Conservation (phyloP, 108 stramenopile species). For the Nitzschia palea region DNA sequence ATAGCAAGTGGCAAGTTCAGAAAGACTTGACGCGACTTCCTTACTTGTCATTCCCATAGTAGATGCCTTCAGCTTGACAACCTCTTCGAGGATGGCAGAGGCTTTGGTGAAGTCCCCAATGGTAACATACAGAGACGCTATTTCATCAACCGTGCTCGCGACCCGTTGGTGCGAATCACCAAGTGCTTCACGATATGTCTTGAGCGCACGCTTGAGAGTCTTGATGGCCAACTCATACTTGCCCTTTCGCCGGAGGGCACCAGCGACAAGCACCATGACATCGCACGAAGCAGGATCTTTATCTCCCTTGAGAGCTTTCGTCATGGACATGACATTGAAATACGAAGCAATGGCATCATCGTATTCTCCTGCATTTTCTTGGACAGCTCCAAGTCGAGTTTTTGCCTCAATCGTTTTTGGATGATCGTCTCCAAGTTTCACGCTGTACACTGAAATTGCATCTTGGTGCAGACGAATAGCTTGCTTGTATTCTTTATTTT, state of each 20-base stretch:
- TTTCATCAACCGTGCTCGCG: constrained; percentile 54
- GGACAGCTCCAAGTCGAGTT: constrained; percentile 40
- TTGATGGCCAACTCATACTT: constrained; percentile 52
- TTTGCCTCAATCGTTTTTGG: constrained; percentile 37
- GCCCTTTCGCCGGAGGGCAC: constrained; percentile 43
- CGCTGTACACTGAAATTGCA: constrained; percentile 53
- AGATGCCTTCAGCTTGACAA: constrained; percentile 63
- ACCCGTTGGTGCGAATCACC: constrained; percentile 51
- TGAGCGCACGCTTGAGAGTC: constrained; percentile 56
- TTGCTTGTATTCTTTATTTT: constrained; percentile 45
- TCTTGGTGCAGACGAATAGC: constrained; percentile 51
- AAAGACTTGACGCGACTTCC: constrained; percentile 48
- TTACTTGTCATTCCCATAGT: constrained; percentile 44
- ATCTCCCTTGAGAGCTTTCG: constrained; percentile 42
- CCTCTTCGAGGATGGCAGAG: constrained; percentile 55
- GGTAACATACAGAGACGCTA: constrained; percentile 53
- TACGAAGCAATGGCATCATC: constrained; percentile 44
- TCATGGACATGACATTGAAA: constrained; percentile 48
- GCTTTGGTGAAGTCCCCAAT: constrained; percentile 61
- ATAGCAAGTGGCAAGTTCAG: constrained; percentile 49
- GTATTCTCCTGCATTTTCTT: constrained; percentile 46
- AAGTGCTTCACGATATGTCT: constrained; percentile 51
- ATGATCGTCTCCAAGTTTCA: constrained; percentile 62
- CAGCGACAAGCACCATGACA: constrained; percentile 29
- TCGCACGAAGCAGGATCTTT: constrained; percentile 37